phyloP scores from a whole-genome alignment of 768 basidiomycete genomes.

The Mycena belliarum region DNA sequence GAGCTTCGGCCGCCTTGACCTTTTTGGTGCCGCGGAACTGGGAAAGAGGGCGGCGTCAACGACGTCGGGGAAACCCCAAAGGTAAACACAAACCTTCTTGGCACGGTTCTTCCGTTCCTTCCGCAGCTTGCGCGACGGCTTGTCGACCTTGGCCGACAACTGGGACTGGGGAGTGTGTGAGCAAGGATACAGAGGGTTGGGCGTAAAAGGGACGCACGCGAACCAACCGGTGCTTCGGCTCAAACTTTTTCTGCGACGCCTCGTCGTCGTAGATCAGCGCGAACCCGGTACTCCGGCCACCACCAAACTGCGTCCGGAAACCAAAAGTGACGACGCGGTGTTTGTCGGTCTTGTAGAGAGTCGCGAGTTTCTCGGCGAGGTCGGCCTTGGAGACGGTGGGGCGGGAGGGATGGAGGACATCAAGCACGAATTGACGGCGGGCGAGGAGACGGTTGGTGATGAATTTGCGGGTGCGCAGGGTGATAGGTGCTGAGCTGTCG shows the following conservation, averaged over 20 bases:
- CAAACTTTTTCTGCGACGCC: constrained; percentile 92
- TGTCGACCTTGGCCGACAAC: constrained; percentile 75
- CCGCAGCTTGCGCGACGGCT: constrained; percentile 93
- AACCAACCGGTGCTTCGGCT: constrained; percentile 93
- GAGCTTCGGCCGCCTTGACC: constrained; percentile 86
- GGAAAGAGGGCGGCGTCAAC: constrained; percentile 12
- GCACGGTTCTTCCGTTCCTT: constrained; percentile 99
- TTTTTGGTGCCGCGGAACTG: constrained; percentile 96
- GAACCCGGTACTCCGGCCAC: constrained; percentile 96
- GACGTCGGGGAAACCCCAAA: constrained; percentile 5
- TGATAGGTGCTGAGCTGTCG: constrained; percentile 83
- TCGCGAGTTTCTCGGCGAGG: constrained; percentile 88
- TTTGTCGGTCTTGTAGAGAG: constrained; percentile 92
- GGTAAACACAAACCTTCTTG: constrained; percentile 74
- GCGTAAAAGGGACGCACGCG: constrained; percentile 61
- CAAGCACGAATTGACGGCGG: constrained; percentile 94
- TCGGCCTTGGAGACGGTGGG: constrained; percentile 92
- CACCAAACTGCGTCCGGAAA: constrained; percentile 95
- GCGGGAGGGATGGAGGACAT: constrained; percentile 93
- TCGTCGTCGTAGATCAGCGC: constrained; percentile 97
- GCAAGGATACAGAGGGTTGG: neutral
- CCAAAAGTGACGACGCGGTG: constrained; percentile 91
- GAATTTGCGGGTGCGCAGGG: constrained; percentile 98
- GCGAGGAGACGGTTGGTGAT: constrained; percentile 97
- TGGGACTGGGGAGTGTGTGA: constrained; percentile 52